phyloP scores from a whole-genome alignment of 83 land plant genomes.

The Picea abies region DNA sequence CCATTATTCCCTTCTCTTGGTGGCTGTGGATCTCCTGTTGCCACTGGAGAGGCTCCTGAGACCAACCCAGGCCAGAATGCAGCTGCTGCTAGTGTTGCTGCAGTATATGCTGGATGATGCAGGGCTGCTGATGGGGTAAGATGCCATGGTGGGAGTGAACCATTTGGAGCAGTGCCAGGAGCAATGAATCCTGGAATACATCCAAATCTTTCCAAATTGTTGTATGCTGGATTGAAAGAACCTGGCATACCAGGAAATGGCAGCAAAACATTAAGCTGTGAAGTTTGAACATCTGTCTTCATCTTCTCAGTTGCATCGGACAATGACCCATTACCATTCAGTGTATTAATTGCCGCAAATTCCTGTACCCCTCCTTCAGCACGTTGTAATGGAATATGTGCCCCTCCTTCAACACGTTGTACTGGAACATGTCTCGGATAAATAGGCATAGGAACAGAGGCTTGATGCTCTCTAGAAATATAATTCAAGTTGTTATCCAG shows the following conservation, averaged over 20 bases:
- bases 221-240: slow-evolving; percentile 23
- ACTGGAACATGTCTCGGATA: slow-evolving; percentile 57
- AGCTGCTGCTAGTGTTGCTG: slow-evolving; percentile 67
- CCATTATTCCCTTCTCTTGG: slow-evolving; percentile 18
- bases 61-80: slow-evolving; percentile 46
- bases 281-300: slow-evolving; percentile 13
- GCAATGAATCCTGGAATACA: slow-evolving; percentile 21
- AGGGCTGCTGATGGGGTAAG: slow-evolving; percentile 28
- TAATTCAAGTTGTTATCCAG: slow-evolving; percentile 26
- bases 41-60: slow-evolving; percentile 19
- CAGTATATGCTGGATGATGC: slow-evolving; percentile 72
- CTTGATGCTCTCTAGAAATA: slow-evolving; percentile 11
- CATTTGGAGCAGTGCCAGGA: slow-evolving; percentile 47
- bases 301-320: slow-evolving; percentile 24
- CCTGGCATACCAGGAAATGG: slow-evolving; percentile 36
- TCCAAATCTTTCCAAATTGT: slow-evolving; percentile 37
- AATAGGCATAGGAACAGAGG: slow-evolving; percentile 18
- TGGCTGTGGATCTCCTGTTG: slow-evolving; percentile 4
- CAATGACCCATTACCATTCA: slow-evolving; percentile 18
- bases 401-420: slow-evolving; percentile 18
- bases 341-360: slow-evolving; percentile 22
- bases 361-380: slow-evolving; percentile 21
- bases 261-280: slow-evolving; percentile 24
- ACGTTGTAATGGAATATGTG: slow-evolving; percentile 42
- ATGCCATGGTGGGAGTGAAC: slow-evolving; percentile 50